Conservation (phyloP, 2,329 filamentous ascomycete genomes). For the Geosmithia flava region DNA sequence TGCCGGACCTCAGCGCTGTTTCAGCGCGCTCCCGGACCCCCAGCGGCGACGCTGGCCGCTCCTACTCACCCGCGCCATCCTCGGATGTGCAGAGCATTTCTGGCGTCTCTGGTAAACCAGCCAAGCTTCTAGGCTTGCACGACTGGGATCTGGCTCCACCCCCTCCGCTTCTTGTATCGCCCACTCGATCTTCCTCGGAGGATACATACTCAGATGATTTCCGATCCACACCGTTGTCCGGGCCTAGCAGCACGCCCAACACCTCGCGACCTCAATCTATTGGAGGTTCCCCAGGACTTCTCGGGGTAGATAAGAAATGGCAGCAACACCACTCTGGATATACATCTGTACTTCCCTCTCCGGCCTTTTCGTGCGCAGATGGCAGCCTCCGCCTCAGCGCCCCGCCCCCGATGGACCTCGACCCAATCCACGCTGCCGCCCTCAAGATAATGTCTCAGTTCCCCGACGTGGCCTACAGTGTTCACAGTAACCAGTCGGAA, state of each 20-base stretch:
- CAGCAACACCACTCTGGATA: background rate
- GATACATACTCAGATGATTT: slow-evolving; percentile 25
- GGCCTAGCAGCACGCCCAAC: slow-evolving; percentile 23
- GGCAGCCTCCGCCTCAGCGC: background rate
- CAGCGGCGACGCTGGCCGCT: too few relatives aligned
- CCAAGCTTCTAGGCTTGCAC: background rate
- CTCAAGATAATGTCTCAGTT: slow-evolving; percentile 17
- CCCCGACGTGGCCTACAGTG: slow-evolving; percentile 9
- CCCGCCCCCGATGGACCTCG: slow-evolving; percentile 6
- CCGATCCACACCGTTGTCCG: slow-evolving; percentile 14
- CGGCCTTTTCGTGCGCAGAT: slow-evolving; percentile 1
- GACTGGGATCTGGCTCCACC: slow-evolving; percentile 4
- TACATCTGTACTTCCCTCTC: slow-evolving; percentile 1
- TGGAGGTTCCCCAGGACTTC: slow-evolving; percentile 11
- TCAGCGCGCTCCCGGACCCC: background rate
- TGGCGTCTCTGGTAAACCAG: background rate
- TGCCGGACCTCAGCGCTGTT: background rate
- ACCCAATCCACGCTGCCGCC: slow-evolving; percentile 17
- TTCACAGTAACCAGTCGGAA: background rate
- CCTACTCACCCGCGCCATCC: too few relatives aligned
- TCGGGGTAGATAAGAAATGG: background rate
- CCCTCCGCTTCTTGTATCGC: slow-evolving; percentile 1
- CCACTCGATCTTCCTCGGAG: slow-evolving; percentile 19
- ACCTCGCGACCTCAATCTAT: slow-evolving; percentile 27
- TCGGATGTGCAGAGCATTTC: background rate